Percentiles rank a stretch among this genome's conserved stretches.
Conservation (phyloP, 23 red algal genomes). For the Gracilaria gracilis region DNA sequence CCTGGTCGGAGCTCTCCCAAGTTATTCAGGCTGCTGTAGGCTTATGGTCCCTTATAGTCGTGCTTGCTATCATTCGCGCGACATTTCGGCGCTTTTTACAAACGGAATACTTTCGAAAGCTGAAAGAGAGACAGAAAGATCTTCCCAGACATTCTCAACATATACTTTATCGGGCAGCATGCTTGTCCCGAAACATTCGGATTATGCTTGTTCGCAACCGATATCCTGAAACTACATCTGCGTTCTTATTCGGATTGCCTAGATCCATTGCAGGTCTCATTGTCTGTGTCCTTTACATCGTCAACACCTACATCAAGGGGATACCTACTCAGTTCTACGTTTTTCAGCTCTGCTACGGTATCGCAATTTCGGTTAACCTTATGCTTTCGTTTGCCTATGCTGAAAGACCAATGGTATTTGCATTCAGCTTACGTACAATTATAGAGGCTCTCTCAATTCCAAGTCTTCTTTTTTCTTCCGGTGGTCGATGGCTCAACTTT, state of each 20-base stretch:
- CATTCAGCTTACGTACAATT: slow-evolving; percentile 78
- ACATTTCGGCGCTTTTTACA: slow-evolving; percentile 34
- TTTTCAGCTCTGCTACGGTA: slow-evolving; percentile 70
- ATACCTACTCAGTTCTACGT: slow-evolving; percentile 63
- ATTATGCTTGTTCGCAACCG: slow-evolving; percentile 51
- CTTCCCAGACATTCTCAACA: slow-evolving; percentile 11
- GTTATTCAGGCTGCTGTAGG: slow-evolving; percentile 13
- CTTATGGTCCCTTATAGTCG: slow-evolving; percentile 46
- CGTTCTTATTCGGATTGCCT: slow-evolving; percentile 64
- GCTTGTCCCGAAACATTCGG: slow-evolving; percentile 36
- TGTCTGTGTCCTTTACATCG: slow-evolving; percentile 72
- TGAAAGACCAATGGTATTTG: slow-evolving; percentile 68
- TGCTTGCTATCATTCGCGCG: slow-evolving; percentile 36
- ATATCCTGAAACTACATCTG: slow-evolving; percentile 51
- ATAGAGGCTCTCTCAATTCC: slow-evolving; percentile 80
- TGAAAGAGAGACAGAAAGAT: slow-evolving; percentile 42
- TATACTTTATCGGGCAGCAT: slow-evolving; percentile 13
- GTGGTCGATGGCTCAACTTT: slow-evolving; percentile 81
- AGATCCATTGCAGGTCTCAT: slow-evolving; percentile 53
- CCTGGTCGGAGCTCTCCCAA: slow-evolving; percentile 48
- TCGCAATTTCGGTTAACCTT: slow-evolving; percentile 63
- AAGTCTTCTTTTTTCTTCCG: slow-evolving; percentile 66
- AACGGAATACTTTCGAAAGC: slow-evolving; percentile 51
- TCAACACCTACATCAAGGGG: slow-evolving; percentile 72
- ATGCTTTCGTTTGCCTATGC: slow-evolving; percentile 66